Conservation (phyloP, 768 basidiomycete species). For the Termitomyces sp. region DNA sequence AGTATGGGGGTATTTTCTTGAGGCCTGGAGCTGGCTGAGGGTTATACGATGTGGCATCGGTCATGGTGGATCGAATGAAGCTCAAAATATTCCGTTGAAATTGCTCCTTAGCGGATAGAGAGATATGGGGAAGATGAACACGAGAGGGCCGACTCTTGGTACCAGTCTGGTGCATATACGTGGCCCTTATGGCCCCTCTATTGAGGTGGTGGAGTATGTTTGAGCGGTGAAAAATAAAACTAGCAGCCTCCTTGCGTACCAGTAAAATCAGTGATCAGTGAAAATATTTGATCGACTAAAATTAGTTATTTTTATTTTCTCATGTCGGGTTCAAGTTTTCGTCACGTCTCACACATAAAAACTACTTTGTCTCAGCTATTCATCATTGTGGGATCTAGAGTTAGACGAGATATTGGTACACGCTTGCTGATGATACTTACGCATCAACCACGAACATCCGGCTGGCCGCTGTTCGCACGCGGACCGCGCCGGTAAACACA, state of each 20-base stretch:
- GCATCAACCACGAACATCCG: background rate
- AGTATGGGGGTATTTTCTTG: conserved; percentile 82
- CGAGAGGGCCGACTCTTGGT: conserved; percentile 19
- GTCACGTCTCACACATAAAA: too few relatives aligned
- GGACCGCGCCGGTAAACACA: too few relatives aligned
- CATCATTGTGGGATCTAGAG: background rate
- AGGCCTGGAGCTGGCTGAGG: conserved; percentile 39
- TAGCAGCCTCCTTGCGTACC: background rate
- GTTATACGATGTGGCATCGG: conserved; percentile 25
- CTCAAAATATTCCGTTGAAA: conserved; percentile 52
- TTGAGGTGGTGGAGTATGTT: conserved; percentile 2
- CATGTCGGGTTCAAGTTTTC: background rate
- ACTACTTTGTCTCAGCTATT: background rate
- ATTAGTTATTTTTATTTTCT: too few relatives aligned
- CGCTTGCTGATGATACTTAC: background rate
- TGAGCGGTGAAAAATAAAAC: background rate
- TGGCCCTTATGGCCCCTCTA: conserved; percentile 11
- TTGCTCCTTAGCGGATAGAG: conserved; percentile 44
- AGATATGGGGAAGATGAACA: conserved; percentile 37
- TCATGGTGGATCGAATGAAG: conserved; percentile 48
- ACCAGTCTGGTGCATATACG: conserved; percentile 10
- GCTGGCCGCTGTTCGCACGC: too few relatives aligned
- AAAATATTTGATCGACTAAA: conserved; percentile 3
- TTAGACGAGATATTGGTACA: background rate
- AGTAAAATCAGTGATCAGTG: background rate